phyloP scores from a whole-genome alignment of 2,329 filamentous ascomycete species.

The Sporothrix humicola region DNA sequence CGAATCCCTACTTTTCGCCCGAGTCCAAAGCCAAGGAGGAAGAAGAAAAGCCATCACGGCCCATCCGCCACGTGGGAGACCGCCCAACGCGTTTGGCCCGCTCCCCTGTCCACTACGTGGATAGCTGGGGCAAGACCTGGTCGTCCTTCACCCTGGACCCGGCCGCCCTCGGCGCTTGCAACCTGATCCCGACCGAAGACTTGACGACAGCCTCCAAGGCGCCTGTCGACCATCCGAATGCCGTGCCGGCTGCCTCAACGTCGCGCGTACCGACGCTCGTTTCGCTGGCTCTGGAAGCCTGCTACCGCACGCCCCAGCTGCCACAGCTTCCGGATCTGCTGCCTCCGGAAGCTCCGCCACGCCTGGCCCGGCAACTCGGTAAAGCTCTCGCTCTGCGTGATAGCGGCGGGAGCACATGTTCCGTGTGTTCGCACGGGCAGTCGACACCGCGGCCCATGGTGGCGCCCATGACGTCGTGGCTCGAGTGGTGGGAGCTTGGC shows the following conservation, averaged over 20 bases:
- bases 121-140: slow-evolving; percentile 34
- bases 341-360: slow-evolving; percentile 48
- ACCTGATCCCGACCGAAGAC: slow-evolving; percentile 35
- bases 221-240: slow-evolving; percentile 1
- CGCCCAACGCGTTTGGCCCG: slow-evolving; percentile 30
- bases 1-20: slow-evolving; percentile 64
- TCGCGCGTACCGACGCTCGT: slow-evolving; percentile 55
- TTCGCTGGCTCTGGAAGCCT: slow-evolving; percentile 57
- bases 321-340: slow-evolving; percentile 52
- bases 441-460: slow-evolving; percentile 49
- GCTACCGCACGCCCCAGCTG: slow-evolving; percentile 52
- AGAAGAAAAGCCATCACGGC: neutral
- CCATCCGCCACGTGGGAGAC: neutral
- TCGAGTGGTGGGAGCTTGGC: slow-evolving; percentile 63
- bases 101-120: slow-evolving; percentile 38
- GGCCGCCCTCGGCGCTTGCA: slow-evolving; percentile 6
- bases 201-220: neutral
- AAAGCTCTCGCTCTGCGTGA: slow-evolving; percentile 51
- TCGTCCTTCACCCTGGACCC: slow-evolving; percentile 29
- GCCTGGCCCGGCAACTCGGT: slow-evolving; percentile 51
- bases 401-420: slow-evolving; percentile 58
- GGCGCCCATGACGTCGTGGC: slow-evolving; percentile 60
- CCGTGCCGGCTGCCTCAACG: neutral
- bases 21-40: slow-evolving; percentile 25
- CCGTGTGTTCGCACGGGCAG: slow-evolving; percentile 52